Conservation (phyloP, 1,284 basidiomycete genomes). For the Ustilago hordei region DNA sequence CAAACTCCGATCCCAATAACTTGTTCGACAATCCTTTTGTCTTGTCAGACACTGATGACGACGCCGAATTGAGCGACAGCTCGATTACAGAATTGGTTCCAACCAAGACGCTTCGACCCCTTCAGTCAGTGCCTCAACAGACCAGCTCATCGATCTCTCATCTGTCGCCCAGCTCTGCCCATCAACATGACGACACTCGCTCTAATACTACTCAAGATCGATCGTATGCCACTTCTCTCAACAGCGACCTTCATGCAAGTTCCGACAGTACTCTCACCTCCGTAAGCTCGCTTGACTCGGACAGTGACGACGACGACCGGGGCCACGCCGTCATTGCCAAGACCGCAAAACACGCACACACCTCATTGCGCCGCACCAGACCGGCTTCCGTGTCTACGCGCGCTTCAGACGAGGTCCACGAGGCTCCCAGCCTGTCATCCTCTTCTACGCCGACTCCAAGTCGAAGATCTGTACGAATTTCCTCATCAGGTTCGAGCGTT, state of each 20-base stretch:
- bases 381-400: constrained; percentile 2
- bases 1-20: background rate
- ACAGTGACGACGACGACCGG: constrained; percentile 15
- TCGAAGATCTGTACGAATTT: constrained; percentile 46
- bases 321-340: background rate
- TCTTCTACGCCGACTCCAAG: constrained; percentile 30
- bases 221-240: constrained; percentile 36
- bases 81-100: background rate
- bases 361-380: background rate
- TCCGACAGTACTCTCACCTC: constrained; percentile 37
- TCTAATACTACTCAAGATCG: constrained; percentile 19
- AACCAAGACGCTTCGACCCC: background rate
- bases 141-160: background rate
- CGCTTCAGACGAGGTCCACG: constrained; percentile 5
- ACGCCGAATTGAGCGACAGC: constrained; percentile 8
- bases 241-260: constrained; percentile 21
- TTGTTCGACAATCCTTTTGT: constrained; percentile 21
- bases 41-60: constrained; percentile 27
- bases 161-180: constrained; percentile 2
- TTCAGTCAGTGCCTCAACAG: background rate
- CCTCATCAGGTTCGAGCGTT: constrained; percentile 43
- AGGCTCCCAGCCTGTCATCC: constrained; percentile 2
- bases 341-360: constrained; percentile 5
- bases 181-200: constrained; percentile 13
- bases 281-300: constrained; percentile 32